These are phyloP conservation scores for Trypanosoma theileri DNA, from an alignment of 208 protist species.

Conservation along the genomic window DNA sequence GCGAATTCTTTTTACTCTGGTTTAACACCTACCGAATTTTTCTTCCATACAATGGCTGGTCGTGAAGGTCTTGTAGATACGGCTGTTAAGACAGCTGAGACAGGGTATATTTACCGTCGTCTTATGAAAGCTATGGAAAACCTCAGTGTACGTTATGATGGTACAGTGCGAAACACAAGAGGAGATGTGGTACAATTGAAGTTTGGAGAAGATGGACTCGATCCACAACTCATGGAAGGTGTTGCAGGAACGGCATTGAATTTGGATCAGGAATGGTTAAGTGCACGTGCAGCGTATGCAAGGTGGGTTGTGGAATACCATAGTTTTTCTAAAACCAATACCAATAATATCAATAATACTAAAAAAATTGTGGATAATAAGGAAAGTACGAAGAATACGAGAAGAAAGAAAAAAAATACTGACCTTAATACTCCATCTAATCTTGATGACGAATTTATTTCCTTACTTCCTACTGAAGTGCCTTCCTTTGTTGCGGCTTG, in stretches of 20 bases:
- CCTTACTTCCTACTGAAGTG: conserved; percentile 60
- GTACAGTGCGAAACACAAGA: conserved; percentile 95
- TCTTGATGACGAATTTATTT: conserved; percentile 31
- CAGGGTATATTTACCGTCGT: conserved; percentile 99
- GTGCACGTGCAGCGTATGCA: conserved; percentile 56
- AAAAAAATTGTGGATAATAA: background rate
- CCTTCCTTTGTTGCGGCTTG: conserved; percentile 39
- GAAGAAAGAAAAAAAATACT: background rate
- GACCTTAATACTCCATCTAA: background rate
- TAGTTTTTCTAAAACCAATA: background rate
- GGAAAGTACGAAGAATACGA: background rate
- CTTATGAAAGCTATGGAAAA: conserved; percentile 99
- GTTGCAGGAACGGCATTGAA: conserved; percentile 72
- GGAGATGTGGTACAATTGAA: conserved; percentile 95
- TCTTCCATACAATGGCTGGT: conserved; percentile 99
- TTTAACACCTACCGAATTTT: conserved; percentile 98
- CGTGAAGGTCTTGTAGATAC: conserved; percentile 99
- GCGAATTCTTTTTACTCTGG: conserved; percentile 98
- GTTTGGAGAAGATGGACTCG: conserved; percentile 99
- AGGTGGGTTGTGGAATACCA: conserved; percentile 25
- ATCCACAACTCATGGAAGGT: conserved; percentile 98
- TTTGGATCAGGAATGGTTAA: conserved; percentile 83
- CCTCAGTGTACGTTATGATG: conserved; percentile 98
- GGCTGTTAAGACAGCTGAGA: conserved; percentile 99
- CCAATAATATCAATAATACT: background rate